These are phyloP conservation scores for Tuber borchii DNA, from an alignment of 495 filamentous ascomycete species.

Conservation along the genomic window DNA sequence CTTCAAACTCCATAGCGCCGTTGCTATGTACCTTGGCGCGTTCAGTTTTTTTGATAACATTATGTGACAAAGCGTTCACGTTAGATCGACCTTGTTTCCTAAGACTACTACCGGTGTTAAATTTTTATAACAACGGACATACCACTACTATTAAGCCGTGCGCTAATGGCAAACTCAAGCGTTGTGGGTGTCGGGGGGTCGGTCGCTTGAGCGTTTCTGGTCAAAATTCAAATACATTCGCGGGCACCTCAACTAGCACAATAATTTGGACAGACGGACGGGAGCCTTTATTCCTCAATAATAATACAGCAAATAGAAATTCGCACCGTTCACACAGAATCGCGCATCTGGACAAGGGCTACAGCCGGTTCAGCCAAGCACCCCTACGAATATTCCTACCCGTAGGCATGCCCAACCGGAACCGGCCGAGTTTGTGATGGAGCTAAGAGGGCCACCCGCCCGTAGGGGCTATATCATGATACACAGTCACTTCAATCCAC, in stretches of 20 bases:
- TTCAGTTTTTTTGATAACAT: too few species aligned
- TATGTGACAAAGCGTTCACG: too few species aligned
- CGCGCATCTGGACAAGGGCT: neutral
- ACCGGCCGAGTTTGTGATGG: neutral
- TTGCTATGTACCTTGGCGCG: too few species aligned
- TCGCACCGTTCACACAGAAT: neutral
- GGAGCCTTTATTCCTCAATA: constrained; percentile 20
- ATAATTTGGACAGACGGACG: constrained; percentile 17
- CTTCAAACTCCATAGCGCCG: too few species aligned
- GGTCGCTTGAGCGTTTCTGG: neutral
- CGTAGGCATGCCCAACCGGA: neutral
- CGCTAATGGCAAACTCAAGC: neutral
- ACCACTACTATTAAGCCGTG: neutral
- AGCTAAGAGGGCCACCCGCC: constrained; percentile 13
- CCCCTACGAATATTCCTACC: neutral
- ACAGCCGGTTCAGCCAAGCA: neutral
- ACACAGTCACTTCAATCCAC: neutral
- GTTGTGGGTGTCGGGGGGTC: neutral
- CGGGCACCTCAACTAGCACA: too few species aligned
- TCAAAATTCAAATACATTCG: neutral
- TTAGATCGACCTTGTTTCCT: neutral
- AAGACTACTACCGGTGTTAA: neutral
- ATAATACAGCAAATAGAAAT: constrained; percentile 19
- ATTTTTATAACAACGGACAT: neutral
- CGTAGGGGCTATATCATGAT: constrained; percentile 17